Conservation (phyloP, 1,284 basidiomycete species). For the Ceratobasidium sp. region DNA sequence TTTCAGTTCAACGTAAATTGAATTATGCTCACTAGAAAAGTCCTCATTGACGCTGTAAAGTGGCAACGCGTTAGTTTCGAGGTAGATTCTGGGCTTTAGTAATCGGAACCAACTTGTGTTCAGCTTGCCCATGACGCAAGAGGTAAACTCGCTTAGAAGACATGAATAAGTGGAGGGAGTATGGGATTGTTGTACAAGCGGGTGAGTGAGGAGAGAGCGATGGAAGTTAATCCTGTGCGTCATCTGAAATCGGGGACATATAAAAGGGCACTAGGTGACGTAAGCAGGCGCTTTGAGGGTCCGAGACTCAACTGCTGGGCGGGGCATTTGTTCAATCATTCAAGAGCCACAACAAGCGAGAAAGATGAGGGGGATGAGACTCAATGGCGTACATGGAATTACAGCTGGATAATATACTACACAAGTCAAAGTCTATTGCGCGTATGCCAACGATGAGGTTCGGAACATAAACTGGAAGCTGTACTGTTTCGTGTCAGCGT, state of each 20-base stretch:
- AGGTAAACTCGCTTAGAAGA: slow-evolving; percentile 27
- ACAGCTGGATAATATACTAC: background rate
- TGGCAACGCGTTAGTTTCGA: background rate
- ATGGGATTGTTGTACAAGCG: background rate
- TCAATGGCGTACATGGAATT: background rate
- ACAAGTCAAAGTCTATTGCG: slow-evolving; percentile 8
- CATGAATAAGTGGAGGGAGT: background rate
- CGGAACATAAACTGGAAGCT: slow-evolving; percentile 94
- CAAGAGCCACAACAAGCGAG: background rate
- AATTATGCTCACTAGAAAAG: slow-evolving; percentile 14
- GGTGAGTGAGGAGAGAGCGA: slow-evolving; percentile 20
- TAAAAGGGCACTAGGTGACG: too few relatives aligned
- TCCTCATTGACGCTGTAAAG: slow-evolving; percentile 11
- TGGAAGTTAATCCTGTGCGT: background rate
- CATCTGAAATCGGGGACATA: slow-evolving; percentile 6
- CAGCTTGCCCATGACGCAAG: slow-evolving; percentile 40
- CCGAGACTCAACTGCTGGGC: background rate
- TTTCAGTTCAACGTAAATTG: background rate
- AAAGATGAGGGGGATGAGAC: background rate
- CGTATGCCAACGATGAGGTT: slow-evolving; percentile 42
- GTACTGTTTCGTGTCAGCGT: slow-evolving; percentile 95
- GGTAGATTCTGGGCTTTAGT: slow-evolving; percentile 7
- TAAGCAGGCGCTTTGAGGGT: background rate
- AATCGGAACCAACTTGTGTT: slow-evolving; percentile 41
- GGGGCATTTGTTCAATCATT: background rate